phyloP scores from a whole-genome alignment of 495 filamentous ascomycete genomes.

The Hypomontagnella monticulosa region DNA sequence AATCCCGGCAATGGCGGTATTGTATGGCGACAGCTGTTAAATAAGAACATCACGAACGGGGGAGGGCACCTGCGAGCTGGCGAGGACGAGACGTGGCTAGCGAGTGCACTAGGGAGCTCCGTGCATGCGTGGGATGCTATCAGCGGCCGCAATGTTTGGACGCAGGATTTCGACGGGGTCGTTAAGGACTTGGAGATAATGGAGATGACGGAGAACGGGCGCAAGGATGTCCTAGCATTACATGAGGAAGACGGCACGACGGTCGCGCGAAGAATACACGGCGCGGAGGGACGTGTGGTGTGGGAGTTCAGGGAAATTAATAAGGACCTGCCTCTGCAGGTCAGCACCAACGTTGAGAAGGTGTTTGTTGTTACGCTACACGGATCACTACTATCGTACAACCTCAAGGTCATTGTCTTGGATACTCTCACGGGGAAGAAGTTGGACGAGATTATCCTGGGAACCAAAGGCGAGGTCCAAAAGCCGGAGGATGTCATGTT shows the following conservation, averaged over 20 bases:
- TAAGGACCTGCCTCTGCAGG: slow-evolving; percentile 77
- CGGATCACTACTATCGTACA: slow-evolving; percentile 71
- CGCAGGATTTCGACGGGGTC: slow-evolving; percentile 63
- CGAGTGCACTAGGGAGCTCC: slow-evolving; percentile 71
- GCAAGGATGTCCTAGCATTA: slow-evolving; percentile 78
- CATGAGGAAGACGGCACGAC: slow-evolving; percentile 65
- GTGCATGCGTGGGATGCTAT: slow-evolving; percentile 86
- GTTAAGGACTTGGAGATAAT: slow-evolving; percentile 83
- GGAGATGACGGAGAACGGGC: slow-evolving; percentile 69
- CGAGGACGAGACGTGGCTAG: slow-evolving; percentile 76
- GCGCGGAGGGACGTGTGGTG: slow-evolving; percentile 72
- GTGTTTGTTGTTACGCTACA: slow-evolving; percentile 83
- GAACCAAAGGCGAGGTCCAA: slow-evolving; percentile 76
- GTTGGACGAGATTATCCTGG: slow-evolving; percentile 70
- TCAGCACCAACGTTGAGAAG: slow-evolving; percentile 77
- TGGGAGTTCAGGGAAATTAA: slow-evolving; percentile 80
- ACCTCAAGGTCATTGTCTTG: slow-evolving; percentile 76
- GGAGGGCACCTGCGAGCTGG: slow-evolving; percentile 72
- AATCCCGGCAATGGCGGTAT: slow-evolving; percentile 86
- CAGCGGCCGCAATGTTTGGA: slow-evolving; percentile 82
- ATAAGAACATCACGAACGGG: slow-evolving; percentile 46
- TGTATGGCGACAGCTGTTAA: slow-evolving; percentile 84
- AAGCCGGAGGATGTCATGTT: slow-evolving; percentile 74
- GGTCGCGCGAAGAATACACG: slow-evolving; percentile 75
- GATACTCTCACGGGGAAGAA: slow-evolving; percentile 76